Conservation (phyloP, 768 basidiomycete genomes). For the Saitozyma sp. region DNA sequence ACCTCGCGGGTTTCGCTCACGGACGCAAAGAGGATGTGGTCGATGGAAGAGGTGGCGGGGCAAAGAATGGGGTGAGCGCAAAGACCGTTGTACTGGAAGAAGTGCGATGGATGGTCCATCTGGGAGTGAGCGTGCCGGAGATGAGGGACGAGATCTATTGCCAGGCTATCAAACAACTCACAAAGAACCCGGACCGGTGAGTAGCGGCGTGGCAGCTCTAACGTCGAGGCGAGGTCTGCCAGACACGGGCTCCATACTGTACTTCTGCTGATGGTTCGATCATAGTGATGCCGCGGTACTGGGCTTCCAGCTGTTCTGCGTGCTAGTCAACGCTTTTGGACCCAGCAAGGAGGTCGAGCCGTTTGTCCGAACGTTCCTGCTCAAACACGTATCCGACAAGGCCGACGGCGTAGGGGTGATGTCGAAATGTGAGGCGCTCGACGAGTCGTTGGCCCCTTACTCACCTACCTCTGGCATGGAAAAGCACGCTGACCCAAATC, state of each 20-base stretch:
- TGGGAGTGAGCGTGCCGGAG: constrained; percentile 77
- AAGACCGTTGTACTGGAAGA: constrained; percentile 63
- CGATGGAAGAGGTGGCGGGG: neutral
- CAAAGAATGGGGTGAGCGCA: constrained; percentile 17
- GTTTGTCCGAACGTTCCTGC: constrained; percentile 77
- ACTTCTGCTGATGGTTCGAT: neutral
- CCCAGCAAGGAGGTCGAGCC: constrained; percentile 90
- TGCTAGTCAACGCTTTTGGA: constrained; percentile 85
- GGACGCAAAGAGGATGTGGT: constrained; percentile 3
- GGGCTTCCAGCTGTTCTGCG: constrained; percentile 91
- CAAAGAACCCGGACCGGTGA: constrained; percentile 73
- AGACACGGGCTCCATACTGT: neutral
- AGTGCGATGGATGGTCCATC: constrained; percentile 78
- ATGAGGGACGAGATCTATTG: constrained; percentile 91
- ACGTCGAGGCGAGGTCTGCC: neutral
- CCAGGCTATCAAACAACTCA: constrained; percentile 88
- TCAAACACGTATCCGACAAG: constrained; percentile 64
- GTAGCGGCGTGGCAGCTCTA: constrained; percentile 46
- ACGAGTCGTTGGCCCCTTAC: neutral
- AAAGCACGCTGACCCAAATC: neutral
- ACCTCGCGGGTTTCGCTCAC: constrained; percentile 17
- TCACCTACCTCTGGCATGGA: neutral
- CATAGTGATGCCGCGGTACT: constrained; percentile 77
- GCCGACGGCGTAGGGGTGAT: constrained; percentile 83
- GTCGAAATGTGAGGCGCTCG: constrained; percentile 63